Conservation (phyloP, 768 basidiomycete genomes). For the Chlorophyllum brunneum region DNA sequence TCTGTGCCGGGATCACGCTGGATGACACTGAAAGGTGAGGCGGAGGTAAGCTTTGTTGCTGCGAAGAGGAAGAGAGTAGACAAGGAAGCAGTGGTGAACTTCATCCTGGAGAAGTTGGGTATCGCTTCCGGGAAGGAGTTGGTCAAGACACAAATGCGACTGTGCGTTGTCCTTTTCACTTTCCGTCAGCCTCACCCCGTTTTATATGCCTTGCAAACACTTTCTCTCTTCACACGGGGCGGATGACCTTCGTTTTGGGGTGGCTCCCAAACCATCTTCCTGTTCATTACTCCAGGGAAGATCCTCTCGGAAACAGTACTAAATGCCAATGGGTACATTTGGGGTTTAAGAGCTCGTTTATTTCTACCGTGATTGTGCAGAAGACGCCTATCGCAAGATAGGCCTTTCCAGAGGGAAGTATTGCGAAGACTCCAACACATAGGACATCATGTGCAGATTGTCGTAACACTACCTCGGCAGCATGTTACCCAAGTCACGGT, state of each 20-base stretch:
- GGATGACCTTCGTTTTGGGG: neutral
- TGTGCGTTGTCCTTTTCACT: too few species aligned
- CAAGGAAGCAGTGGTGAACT: neutral
- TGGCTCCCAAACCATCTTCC: neutral
- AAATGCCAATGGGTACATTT: neutral
- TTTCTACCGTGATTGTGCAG: neutral
- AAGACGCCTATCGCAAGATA: neutral
- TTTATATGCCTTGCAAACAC: neutral
- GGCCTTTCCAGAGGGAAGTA: neutral
- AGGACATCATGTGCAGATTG: neutral
- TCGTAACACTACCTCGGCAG: neutral
- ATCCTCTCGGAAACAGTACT: neutral
- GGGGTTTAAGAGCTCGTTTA: neutral
- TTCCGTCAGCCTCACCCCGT: neutral
- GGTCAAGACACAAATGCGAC: too few species aligned
- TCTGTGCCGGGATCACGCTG: neutral
- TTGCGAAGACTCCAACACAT: neutral
- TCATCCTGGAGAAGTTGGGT: neutral
- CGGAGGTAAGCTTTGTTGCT: constrained; percentile 5
- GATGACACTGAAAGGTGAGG: constrained; percentile 3
- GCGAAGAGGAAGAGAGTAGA: constrained; percentile 4
- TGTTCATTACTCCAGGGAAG: neutral
- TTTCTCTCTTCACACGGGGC: too few species aligned
- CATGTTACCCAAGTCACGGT: neutral
- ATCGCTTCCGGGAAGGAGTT: neutral